Evolutionary conservation across 2,329 filamentous ascomycete species (phyloP).

Genomic region (Scopulariopsis brevicaulis): DNA sequence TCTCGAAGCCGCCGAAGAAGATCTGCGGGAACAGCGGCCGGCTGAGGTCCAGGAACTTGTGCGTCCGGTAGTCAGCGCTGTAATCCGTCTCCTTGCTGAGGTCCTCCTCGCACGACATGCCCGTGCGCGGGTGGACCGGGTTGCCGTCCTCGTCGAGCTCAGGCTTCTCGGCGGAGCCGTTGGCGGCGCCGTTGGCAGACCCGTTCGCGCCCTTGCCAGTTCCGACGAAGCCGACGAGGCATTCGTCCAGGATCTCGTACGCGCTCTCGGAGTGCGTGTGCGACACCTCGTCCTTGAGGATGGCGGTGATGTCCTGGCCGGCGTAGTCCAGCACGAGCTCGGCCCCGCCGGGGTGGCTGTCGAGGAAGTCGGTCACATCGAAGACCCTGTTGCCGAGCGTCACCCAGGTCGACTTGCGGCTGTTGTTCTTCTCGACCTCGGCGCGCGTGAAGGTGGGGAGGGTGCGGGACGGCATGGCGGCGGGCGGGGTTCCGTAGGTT

Average conservation of each 20-base stretch:
- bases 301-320: constrained; percentile 43
- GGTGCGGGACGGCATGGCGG: constrained; percentile 22
- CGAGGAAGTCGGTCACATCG: constrained; percentile 85
- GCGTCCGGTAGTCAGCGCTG: constrained; percentile 64
- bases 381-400: constrained; percentile 84
- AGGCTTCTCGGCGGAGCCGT: constrained; percentile 18
- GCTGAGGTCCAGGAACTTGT: constrained; percentile 90
- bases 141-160: constrained; percentile 15
- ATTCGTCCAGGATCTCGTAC: constrained; percentile 58
- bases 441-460: constrained; percentile 73
- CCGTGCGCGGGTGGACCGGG: constrained; percentile 53
- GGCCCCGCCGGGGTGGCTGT: constrained; percentile 81
- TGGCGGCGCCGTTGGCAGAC: constrained; percentile 10
- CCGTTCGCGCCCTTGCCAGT: constrained; percentile 39
- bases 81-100: constrained; percentile 76
- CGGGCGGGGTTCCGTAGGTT: neutral
- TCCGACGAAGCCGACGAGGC: constrained; percentile 51
- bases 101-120: constrained; percentile 83
- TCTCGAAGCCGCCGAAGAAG: constrained; percentile 78
- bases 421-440: constrained; percentile 75
- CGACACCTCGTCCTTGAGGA: constrained; percentile 48
- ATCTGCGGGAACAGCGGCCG: constrained; percentile 79
- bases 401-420: constrained; percentile 79
- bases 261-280: constrained; percentile 74
- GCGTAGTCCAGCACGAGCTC: constrained; percentile 84